Base-by-base conservation (phyloP, 768 basidiomycete genomes). In the Rhizopogon sp. region DNA sequence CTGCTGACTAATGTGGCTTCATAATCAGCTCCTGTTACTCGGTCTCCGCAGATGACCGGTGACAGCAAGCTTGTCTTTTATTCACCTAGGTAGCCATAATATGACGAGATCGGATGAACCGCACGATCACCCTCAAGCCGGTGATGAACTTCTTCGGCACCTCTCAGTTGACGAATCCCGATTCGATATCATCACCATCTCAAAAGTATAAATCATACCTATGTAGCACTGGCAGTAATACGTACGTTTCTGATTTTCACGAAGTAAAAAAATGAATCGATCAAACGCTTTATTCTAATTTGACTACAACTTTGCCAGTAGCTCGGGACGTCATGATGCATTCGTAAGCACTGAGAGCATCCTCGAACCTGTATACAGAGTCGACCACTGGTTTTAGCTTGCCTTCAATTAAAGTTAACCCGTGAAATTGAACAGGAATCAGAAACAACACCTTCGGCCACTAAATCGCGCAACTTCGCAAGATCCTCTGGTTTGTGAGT, bases 241-340 rank as follows among this genome's bases (percentile, higher is more conserved):
- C 17, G 6, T 14, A 33, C 17, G 3, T 35, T 40, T 40, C 16
- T n/a, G 11, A 40, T n/a, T 9, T 16, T 20, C 33, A 47, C 3
- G 33, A 22, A 20, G 35, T n/a, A 49, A 33, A 29, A 5, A 14
- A 33, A 6, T 11, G 31, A 13, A 46, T 33, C 31, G 8, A 33
- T 49, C 14, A 35, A 16, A 22, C 20, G 9, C 35, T 37, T 8
- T 33, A 14, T 17, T 74, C 70, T 6, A 85, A 67, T 57, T 75
- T 80, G 22, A 90, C 76, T 3, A 88, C 74, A 3, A 90, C 76
- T 64, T 89, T 89, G 0, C 89, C 89, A 3, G 74, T 79, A 1
- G 84, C 81, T 17, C 79, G 73, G 5, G 72, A 67, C 1, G 79
- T 76, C 76, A 83, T 72, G 7, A 86, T 63, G 50, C 76, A 73